Conservation (phyloP, 495 filamentous ascomycete genomes). For the Choiromyces venosus region DNA sequence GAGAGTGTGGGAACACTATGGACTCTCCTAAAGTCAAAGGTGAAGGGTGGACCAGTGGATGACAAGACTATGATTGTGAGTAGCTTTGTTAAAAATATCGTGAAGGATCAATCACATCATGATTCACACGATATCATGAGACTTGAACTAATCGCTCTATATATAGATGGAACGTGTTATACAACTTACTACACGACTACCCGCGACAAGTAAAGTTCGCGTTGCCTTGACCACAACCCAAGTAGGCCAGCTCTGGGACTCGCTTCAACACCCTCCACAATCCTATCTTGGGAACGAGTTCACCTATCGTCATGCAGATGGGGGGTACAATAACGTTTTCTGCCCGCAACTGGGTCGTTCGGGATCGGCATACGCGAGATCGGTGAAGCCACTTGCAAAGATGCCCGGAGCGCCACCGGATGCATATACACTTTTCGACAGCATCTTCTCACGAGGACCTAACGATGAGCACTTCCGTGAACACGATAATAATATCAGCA, state of each 20-base stretch:
- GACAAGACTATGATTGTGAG: slow-evolving; percentile 60
- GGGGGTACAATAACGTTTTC: slow-evolving; percentile 60
- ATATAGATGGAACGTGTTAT: slow-evolving; percentile 65
- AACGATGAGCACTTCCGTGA: slow-evolving; percentile 53
- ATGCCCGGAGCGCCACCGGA: slow-evolving; percentile 65
- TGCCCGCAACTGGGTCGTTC: slow-evolving; percentile 59
- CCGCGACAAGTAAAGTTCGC: slow-evolving; percentile 52
- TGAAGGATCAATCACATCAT: neutral
- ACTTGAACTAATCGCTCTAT: slow-evolving; percentile 5
- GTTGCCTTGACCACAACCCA: slow-evolving; percentile 56
- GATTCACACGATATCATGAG: neutral
- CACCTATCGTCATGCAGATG: slow-evolving; percentile 63
- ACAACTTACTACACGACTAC: slow-evolving; percentile 62
- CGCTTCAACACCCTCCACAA: slow-evolving; percentile 62
- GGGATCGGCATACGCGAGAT: slow-evolving; percentile 65
- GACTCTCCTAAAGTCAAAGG: slow-evolving; percentile 51
- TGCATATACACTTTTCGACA: slow-evolving; percentile 71
- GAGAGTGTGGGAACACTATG: slow-evolving; percentile 53
- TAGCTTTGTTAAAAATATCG: slow-evolving; percentile 10
- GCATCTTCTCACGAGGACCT: slow-evolving; percentile 55
- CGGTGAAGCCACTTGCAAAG: slow-evolving; percentile 58
- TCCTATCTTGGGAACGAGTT: slow-evolving; percentile 51
- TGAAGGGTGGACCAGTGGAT: slow-evolving; percentile 54
- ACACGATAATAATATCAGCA: slow-evolving; percentile 76
- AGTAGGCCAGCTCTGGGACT: slow-evolving; percentile 61